Evolutionary conservation across 75 land plant species (phyloP).

Genomic region (Pinus tabuliformis): DNA sequence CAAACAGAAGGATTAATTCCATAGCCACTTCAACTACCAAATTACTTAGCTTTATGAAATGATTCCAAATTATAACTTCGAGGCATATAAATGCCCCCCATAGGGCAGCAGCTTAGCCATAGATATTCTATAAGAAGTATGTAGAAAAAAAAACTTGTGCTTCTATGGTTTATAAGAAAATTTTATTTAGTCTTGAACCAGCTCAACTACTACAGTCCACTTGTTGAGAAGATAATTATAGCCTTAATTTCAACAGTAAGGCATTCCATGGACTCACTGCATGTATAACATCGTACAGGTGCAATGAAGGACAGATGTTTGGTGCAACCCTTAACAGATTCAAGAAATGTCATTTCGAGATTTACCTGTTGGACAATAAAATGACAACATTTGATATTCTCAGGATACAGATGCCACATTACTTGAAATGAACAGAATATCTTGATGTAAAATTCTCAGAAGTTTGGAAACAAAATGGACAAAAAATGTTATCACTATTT

Average conservation of each 20-base stretch:
- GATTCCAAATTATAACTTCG: too few species aligned
- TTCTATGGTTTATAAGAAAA: neutral
- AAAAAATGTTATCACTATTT: neutral
- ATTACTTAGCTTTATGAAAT: too few species aligned
- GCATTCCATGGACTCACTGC: conserved; percentile 58
- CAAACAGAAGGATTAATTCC: too few species aligned
- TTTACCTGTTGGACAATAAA: conserved; percentile 49
- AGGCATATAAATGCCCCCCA: too few species aligned
- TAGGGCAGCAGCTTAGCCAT: too few species aligned
- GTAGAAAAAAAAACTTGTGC: neutral
- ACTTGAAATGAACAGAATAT: neutral
- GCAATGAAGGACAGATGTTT: conserved; percentile 65
- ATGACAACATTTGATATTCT: neutral
- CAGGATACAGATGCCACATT: neutral
- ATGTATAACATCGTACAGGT: conserved; percentile 67
- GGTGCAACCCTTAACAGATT: conserved; percentile 87
- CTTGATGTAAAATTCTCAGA: neutral
- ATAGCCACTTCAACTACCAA: too few species aligned
- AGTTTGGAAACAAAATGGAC: neutral
- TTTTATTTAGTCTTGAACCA: neutral
- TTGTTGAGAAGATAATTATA: neutral
- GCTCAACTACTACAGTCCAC: neutral
- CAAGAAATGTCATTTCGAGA: conserved; percentile 66
- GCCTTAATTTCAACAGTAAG: conserved; percentile 7
- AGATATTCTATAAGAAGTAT: too few species aligned